Conservation (phyloP, 2,329 filamentous ascomycete genomes). For the Elsinoe ampelina region DNA sequence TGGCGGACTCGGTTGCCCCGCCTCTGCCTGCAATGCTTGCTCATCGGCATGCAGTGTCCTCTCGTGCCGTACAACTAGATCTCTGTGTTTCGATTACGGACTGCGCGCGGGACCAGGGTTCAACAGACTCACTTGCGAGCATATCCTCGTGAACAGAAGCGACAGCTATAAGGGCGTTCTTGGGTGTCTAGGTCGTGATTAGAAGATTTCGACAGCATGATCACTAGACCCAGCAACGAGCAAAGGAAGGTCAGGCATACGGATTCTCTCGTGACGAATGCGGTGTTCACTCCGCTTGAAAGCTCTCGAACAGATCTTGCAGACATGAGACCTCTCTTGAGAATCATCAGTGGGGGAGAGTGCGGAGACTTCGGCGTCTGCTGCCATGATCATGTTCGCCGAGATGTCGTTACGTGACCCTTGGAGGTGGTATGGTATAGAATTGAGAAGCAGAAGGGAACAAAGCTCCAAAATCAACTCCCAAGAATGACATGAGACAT, state of each 20-base stretch:
- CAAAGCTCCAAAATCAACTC: not conserved
- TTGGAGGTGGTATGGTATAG: not conserved
- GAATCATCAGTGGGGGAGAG: slow-evolving; percentile 10
- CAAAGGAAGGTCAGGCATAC: not conserved
- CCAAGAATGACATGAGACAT: not conserved
- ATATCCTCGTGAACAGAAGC: slow-evolving; percentile 8
- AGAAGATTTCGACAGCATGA: not conserved
- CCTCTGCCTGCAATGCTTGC: slow-evolving; percentile 3
- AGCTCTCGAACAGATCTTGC: slow-evolving; percentile 9
- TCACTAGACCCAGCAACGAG: not conserved
- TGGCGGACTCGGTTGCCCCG: not conserved
- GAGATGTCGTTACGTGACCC: not conserved
- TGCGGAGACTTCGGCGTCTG: slow-evolving; percentile 8
- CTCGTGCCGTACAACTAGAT: slow-evolving; percentile 12
- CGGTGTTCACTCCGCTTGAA: slow-evolving; percentile 11
- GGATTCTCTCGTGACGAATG: slow-evolving; percentile 8
- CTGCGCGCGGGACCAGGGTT: not conserved
- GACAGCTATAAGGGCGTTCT: slow-evolving; percentile 9
- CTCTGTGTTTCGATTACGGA: not conserved
- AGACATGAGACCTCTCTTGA: slow-evolving; percentile 6
- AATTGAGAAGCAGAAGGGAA: not conserved
- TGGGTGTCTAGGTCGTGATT: not conserved
- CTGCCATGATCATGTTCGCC: not conserved
- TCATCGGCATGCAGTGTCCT: slow-evolving; percentile 12
- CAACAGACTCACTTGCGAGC: not conserved